Base-by-base conservation (phyloP, 164 flowering plant species). In the Stephania cephalantha region DNA sequence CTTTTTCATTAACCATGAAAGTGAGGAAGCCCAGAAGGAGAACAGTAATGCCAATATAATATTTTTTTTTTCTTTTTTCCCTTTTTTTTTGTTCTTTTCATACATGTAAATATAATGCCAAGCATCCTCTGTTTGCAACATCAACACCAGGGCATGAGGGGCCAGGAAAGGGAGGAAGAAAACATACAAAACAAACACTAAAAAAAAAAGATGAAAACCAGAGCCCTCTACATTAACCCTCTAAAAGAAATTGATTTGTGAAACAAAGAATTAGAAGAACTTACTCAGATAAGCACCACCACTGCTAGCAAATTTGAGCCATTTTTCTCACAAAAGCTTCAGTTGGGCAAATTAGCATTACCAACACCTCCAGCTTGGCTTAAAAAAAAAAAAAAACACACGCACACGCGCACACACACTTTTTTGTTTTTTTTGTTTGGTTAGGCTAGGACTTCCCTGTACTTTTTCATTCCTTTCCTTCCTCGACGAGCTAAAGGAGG, bases 401-500 rank as follows among this genome's bases (percentile, higher is more conserved):
- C 25, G 0, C 0, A 25, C 25, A 25, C 25, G 0, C 25, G 0
- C 25, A 2, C 4, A 2, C 12, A 7, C 1, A 2, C 0, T 50
- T 9, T 9, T 50, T 50, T 50, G 7, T 50, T 50, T 50, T 50
- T 50, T 50, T 50, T 11, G 55, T 50, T 50, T 15, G 11, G 55
- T 15, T 50, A 7, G 11, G 55, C 55, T 50, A 50, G 55, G 55
- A 11, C 55, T 50, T 50, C 15, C 55, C 55, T 50, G 55, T 50
- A 50, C 42, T 61, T 17, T 58, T 58, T 61, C 29, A 61, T 61
- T 25, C 66, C 18, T 61, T n/a, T 18, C 66, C 66, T 61, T 61
- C 25, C 48, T 85, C 87, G 82, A 66, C 12, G 44, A 7, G 88
- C 80, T 73, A 88, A 77, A 67, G 91, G 90, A 5, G 94, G 93